Evolutionary conservation across 140 eudicot species (phyloP), one percentile per base, ranked within the genome.

Genomic region (Anethum foeniculum): DNA sequence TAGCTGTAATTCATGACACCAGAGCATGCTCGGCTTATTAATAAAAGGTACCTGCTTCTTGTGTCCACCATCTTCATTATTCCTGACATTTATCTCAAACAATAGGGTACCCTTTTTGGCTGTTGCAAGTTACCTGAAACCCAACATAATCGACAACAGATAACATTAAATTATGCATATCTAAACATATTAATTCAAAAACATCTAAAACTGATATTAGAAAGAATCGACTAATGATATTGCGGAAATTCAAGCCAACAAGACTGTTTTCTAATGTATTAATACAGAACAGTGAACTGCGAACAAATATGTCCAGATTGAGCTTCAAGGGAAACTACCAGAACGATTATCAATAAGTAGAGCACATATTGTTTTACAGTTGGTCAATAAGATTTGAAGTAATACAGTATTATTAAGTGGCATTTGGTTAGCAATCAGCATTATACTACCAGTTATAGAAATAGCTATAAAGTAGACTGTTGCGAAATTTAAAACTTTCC

Each of bases 111-210:
- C 99, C 81, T 82, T 89, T 75, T 87, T 81, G 13, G 97, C 76
- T 36, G 94, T 82, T 43, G 93, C 97, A 85, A 95, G 97, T 87
- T 92, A 94, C 88, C 98, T 94, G 93, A 73, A 85, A 41, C 39
- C 79, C 38, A 60, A 67, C 48, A 39, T 46, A 83, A 77, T 1
- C 76, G 38, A 34, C 38, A 79, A 69, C 48, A 48, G 49, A 67
- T n/a, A 79, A 78, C 44, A 68, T 80, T 58, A 75, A 8, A 73
- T 2, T 0, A 6, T 43, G 47, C 1, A 32, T 13, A 8, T 0
- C 3, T 49, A 49, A 51, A 51, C 16, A 51, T 6, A 14, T 7
- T 60, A 1, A 6, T 15, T 51, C 1, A 34, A 3, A 34, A 34
- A 34, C 38, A 34, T 34, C 38, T 34, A 34, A 34, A 34, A 34